Base-by-base conservation (phyloP, 2,329 filamentous ascomycete genomes). In the Podosphaera fusca region DNA sequence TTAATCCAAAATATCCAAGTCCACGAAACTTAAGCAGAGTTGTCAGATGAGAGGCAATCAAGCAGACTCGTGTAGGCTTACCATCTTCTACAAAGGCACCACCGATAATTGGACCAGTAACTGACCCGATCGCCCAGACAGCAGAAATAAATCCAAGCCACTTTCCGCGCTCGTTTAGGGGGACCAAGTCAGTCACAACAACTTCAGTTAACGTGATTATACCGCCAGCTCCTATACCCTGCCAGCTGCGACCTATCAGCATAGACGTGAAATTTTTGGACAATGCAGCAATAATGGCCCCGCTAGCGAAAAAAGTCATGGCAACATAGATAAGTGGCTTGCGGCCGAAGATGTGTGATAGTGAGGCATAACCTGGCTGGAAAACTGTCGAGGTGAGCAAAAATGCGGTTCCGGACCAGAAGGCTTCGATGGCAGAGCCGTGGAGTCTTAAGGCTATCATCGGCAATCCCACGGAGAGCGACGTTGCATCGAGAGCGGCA, bases 401-500 rank as follows among this genome's bases (percentile, higher is more conserved):
- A 61, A 84, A 87, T n/a, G 78, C 79, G 3, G 82, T 85, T 2
- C 82, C 82, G 12, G 80, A 75, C 83, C 82, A 86, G 63, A 85
- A 85, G 0, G 80, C 78, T 67, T 84, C 72, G 40, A 79, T 73
- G 2, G 75, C 76, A 0, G 71, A 50, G 36, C 55, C 55, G 31
- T 49, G 55, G 2, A 51, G 31, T n/a, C 21, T 47, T 6, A n/a
- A 34, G 72, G 49, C 72, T 58, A 79, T 76, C 40, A 71, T 72
- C 1, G 72, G 75, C 34, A 83, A 67, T 3, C 80, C 79, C 3
- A 82, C 78, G 1, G 77, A 79, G 55, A 84, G 71, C 3, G 76
- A 81, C 0, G 80, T 84, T 2, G 79, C 79, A 66, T 84, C 81
- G 29, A 84, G 70, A 9, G 80, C 78, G 1, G 79, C 76, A 69